A percentile compares a stretch with the other conserved stretches of the same genome.
Conservation (phyloP, 2,329 filamentous ascomycete species). For the Aaosphaeria pasadenensis region DNA sequence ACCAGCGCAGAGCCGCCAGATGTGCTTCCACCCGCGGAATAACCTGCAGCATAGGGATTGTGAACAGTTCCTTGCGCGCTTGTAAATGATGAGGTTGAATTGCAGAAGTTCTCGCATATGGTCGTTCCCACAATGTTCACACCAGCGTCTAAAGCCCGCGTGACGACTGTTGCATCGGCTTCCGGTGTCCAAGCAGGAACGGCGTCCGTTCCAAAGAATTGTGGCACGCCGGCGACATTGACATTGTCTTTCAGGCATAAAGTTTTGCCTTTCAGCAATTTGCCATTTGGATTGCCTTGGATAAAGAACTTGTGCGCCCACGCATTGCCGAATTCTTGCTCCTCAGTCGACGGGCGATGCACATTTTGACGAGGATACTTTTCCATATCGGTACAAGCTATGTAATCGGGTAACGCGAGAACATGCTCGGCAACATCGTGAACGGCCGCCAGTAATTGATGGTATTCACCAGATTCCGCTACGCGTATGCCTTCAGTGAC, state of each 20-base stretch:
- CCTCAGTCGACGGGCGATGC: conserved; percentile 26
- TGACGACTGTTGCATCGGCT: conserved; percentile 27
- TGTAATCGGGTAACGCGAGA: conserved; percentile 37
- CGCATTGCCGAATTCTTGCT: conserved; percentile 37
- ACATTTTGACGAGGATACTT: conserved; percentile 37
- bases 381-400: conserved; percentile 26
- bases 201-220: conserved; percentile 30
- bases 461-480: conserved; percentile 28
- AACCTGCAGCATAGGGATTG: conserved; percentile 45
- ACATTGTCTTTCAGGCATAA: conserved; percentile 32
- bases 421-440: conserved; percentile 38
- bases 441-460: conserved; percentile 36
- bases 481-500: conserved; percentile 25
- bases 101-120: conserved; percentile 32
- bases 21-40: conserved; percentile 50
- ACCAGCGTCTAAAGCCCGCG: conserved; percentile 26
- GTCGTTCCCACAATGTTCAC: conserved; percentile 26
- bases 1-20: conserved; percentile 49
- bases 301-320: conserved; percentile 45
- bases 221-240: conserved; percentile 27
- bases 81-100: conserved; percentile 27
- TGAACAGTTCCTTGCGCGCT: conserved; percentile 44
- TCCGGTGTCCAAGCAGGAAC: conserved; percentile 16
- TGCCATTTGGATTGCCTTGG: conserved; percentile 14
- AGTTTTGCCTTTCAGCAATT: conserved; percentile 36